These are phyloP conservation scores for Candolleomyces efflorescens DNA, from an alignment of 768 basidiomycete genomes.

Conservation along the genomic window DNA sequence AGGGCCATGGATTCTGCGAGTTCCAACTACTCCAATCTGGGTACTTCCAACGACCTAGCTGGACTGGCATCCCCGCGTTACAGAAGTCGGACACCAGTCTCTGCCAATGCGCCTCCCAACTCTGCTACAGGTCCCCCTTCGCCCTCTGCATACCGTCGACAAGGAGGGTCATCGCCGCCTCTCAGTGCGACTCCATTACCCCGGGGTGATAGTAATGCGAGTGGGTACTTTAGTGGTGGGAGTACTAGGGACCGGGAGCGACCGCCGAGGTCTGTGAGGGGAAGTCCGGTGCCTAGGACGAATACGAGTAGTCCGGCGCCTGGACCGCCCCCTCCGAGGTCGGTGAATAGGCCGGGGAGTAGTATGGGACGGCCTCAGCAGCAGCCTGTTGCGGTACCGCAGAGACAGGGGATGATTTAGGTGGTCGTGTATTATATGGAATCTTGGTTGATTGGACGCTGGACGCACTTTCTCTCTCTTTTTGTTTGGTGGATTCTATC, in stretches of 20 bases:
- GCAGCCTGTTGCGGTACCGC: conserved; percentile 49
- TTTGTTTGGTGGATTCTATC: too few relatives aligned
- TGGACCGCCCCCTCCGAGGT: conserved; percentile 48
- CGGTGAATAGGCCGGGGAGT: conserved; percentile 63
- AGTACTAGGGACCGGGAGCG: conserved; percentile 25
- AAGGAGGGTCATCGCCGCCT: conserved; percentile 13
- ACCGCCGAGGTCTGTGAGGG: conserved; percentile 27
- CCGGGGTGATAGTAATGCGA: neutral
- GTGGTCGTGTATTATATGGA: too few relatives aligned
- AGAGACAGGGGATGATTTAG: conserved; percentile 60
- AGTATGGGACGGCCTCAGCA: conserved; percentile 25
- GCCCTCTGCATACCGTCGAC: conserved; percentile 27
- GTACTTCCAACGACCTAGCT: conserved; percentile 11
- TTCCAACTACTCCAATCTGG: conserved; percentile 9
- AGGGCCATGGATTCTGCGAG: conserved; percentile 6
- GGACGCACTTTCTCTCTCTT: too few relatives aligned
- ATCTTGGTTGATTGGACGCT: too few relatives aligned
- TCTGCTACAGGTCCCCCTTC: conserved; percentile 19
- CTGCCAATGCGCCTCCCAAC: conserved; percentile 13
- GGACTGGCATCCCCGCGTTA: conserved; percentile 9
- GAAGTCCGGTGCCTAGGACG: conserved; percentile 42
- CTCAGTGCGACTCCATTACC: neutral
- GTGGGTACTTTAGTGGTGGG: conserved; percentile 11
- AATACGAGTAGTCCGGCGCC: conserved; percentile 12
- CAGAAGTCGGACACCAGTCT: conserved; percentile 26